A percentile compares a stretch with the other conserved stretches of the same genome.
These are phyloP conservation scores for Irpex sp. DNA, from an alignment of 1,284 basidiomycete genomes.

Conservation along the genomic window DNA sequence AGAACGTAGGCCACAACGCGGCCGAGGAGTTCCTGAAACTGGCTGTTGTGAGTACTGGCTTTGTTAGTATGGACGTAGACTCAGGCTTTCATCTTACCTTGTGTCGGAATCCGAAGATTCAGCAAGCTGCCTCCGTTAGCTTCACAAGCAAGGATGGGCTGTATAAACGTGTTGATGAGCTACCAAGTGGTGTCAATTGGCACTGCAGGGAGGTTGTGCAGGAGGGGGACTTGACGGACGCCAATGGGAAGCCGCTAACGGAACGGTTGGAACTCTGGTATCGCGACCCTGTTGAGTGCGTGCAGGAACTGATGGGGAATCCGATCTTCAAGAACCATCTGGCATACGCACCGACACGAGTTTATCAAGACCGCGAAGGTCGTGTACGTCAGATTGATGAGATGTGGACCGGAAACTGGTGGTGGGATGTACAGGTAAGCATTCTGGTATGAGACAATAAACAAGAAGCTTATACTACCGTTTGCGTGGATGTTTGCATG, in stretches of 20 bases:
- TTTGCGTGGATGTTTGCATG: no score
- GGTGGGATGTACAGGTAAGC: slow-evolving; percentile 25
- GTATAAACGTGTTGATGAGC: slow-evolving; percentile 25
- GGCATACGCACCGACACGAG: slow-evolving; percentile 22
- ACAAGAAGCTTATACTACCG: no score
- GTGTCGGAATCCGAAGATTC: no score
- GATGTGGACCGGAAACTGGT: slow-evolving; percentile 25
- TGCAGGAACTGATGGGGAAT: slow-evolving; percentile 28
- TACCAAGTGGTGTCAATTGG: slow-evolving; percentile 24
- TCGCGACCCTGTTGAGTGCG: slow-evolving; percentile 26
- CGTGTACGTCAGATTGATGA: slow-evolving; percentile 13
- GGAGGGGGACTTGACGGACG: slow-evolving; percentile 7
- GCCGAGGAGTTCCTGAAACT: slow-evolving; percentile 1
- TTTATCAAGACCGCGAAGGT: slow-evolving; percentile 15
- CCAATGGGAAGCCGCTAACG: slow-evolving; percentile 5
- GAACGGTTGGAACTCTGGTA: slow-evolving; percentile 28
- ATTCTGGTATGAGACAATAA: no score
- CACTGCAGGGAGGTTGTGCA: slow-evolving; percentile 20
- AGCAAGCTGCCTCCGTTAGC: not conserved
- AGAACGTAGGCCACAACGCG: not conserved
- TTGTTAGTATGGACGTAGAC: no score
- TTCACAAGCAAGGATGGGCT: slow-evolving; percentile 23
- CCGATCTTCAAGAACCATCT: slow-evolving; percentile 21
- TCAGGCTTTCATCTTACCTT: no score
- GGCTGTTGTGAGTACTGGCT: not conserved